Evolutionary conservation across 2,329 filamentous ascomycete genomes (phyloP), one percentile per base, ranked within the genome.

Genomic region (Sporothrix brasiliensis): DNA sequence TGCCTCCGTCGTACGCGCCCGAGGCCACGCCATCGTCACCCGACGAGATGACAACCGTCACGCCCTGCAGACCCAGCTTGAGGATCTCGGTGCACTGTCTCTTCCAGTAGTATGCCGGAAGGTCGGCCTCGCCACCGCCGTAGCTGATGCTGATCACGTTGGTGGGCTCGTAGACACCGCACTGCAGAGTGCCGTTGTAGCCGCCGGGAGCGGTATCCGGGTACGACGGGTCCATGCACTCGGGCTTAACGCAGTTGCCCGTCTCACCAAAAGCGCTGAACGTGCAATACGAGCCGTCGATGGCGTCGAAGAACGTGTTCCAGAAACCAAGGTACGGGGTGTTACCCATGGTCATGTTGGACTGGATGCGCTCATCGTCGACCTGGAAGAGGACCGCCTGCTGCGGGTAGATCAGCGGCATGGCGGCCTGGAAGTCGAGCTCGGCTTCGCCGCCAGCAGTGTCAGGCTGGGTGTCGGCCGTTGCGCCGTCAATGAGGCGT

Each of bases 81-180:
- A 87, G 79, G 74, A 85, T 83, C 76, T 85, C 82, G 69, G 79
- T 78, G 76, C 84, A 85, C 75, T 84, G 82, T 13, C 82, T 80
- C 73, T 83, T 79, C 73, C 87, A 84, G 77, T 89, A 89, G 72
- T 78, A 79, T 5, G 81, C 77, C 0, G 87, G 86, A 24, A 88
- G 79, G 27, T 84, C 83, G 5, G 79, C 77, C 77, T 89, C 87
- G 56, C 83, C 81, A 54, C 83, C 83, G 61, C 85, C 85, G 75
- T 88, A 88, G 3, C 83, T 86, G 73, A 89, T 85, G 50, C 81
- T 83, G 72, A 87, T 82, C 7, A 88, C 86, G 72, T 87, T 86
- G 11, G 86, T 85, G 2, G 85, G 84, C 74, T 83, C 80, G 78
- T 77, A 78, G 14, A 75, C 75, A 54, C 78, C 78, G 73, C 77